Evolutionary conservation across 148 eudicot species (phyloP), one percentile per base, ranked within the genome.

Genomic region (Agrostemma githago): DNA sequence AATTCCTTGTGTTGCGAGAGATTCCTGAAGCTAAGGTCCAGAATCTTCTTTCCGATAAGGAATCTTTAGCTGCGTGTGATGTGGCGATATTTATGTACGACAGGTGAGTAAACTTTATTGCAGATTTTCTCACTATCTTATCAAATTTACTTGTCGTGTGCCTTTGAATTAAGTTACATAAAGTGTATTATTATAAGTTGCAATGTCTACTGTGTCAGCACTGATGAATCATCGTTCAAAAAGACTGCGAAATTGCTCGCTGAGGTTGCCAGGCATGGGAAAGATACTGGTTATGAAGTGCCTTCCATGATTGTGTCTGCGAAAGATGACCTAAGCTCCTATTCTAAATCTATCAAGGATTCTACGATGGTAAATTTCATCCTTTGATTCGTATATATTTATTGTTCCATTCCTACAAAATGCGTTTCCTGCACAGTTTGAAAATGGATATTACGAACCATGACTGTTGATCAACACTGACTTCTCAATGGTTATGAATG

Each of bases 1-100:
- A 86, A 78, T 83, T 88, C 73, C 96, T 95, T 77, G 77, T 95
- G 41, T 72, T 95, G 80, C 89, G 90, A 57, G 97, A 95, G 86
- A 90, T 92, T 71, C 92, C 96, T 19, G 97, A 90, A 79, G 90
- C 88, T 59, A 81, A 72, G 58, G 88, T 92, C 64, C 75, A 84
- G 56, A 86, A 74, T 53, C 78, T 95, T 26, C 34, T 26, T 26
- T 26, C 34, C 34, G 34, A 26, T 26, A 26, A 26, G 34, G 34
- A 26, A 26, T 86, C 90, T 57, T 81, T 92, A 71, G 97, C 96
- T 68, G 83, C 87, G 15, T 95, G 98, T 74, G 97, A 95, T 68
- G 80, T 90, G 39, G 97, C 97, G 59, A 78, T 95, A 61, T 95
- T 95, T 85, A 87, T 95, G 34, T 26, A 26, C 34, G 34, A 26